Percentiles rank a stretch among this genome's conserved stretches.
These are phyloP conservation scores for Eucalyptus coolabah DNA, from an alignment of 345 rosid genomes.

Conservation along the genomic window DNA sequence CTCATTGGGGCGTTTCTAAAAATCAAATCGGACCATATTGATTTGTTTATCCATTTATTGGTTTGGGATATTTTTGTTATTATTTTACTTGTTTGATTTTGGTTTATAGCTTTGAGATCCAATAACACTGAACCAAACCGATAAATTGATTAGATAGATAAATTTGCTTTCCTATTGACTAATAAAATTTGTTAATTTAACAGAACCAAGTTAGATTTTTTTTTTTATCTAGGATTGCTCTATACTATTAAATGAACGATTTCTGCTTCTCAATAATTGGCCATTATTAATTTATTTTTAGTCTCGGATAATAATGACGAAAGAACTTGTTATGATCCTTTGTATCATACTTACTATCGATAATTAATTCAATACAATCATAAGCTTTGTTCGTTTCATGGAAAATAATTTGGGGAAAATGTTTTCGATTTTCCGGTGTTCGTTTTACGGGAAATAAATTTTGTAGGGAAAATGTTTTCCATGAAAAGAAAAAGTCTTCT, in stretches of 20 bases:
- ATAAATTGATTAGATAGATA: background rate
- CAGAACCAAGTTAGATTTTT: background rate
- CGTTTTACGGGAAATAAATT: too few relatives aligned
- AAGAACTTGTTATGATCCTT: background rate
- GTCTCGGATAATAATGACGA: background rate
- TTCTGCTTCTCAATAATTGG: background rate
- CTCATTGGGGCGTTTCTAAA: background rate
- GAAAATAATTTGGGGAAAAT: too few relatives aligned
- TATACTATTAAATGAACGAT: background rate
- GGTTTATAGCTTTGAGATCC: background rate
- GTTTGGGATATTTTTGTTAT: background rate
- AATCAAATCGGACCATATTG: background rate
- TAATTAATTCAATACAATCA: background rate
- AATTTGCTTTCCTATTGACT: background rate
- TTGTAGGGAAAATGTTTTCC: too few relatives aligned
- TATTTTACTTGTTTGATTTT: background rate
- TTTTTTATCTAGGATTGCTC: background rate
- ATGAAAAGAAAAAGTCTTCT: too few relatives aligned
- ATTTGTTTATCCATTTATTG: background rate
- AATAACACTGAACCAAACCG: background rate
- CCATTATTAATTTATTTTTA: background rate
- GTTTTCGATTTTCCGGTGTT: too few relatives aligned
- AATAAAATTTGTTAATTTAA: background rate
- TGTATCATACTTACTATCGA: background rate
- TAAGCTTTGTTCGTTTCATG: accelerated